phyloP scores from a whole-genome alignment of 2,329 filamentous ascomycete genomes.

The Penicillium palitans region DNA sequence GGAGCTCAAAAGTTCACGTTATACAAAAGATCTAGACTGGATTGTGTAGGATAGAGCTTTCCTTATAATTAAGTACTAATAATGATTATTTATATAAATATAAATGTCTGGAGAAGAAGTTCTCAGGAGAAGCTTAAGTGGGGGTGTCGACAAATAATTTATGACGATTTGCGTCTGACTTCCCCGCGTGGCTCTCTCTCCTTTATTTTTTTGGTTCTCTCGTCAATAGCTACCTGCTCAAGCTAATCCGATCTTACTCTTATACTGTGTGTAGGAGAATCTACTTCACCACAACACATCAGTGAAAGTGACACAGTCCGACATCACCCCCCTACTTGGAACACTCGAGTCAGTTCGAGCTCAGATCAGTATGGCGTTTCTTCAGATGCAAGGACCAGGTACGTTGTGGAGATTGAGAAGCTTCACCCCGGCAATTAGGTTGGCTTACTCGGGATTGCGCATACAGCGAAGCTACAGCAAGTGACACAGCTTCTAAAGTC shows the following conservation, averaged over 20 bases:
- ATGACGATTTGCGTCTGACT: slow-evolving; percentile 10
- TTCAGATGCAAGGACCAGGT: slow-evolving; percentile 32
- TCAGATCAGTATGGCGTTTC: slow-evolving; percentile 26
- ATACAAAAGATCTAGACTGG: background rate
- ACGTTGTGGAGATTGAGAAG: slow-evolving; percentile 1
- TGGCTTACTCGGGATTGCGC: background rate
- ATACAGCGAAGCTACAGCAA: slow-evolving; percentile 65
- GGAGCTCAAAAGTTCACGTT: background rate
- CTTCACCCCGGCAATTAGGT: background rate
- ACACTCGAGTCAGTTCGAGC: background rate
- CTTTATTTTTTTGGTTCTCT: background rate
- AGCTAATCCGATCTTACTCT: background rate
- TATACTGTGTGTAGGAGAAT: background rate
- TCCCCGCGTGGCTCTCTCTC: slow-evolving; percentile 15
- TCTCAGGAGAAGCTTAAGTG: slow-evolving; percentile 6
- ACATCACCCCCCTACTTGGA: background rate
- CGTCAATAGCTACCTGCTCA: background rate
- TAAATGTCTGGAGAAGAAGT: background rate
- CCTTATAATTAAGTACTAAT: background rate
- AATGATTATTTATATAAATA: background rate
- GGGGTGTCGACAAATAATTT: slow-evolving; percentile 1
- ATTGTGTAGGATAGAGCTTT: no score
- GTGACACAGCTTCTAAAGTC: slow-evolving; percentile 65
- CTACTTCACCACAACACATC: background rate
- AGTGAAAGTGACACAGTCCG: background rate